Percentiles rank a stretch among this genome's conserved stretches.
phyloP scores from a whole-genome alignment of 768 basidiomycete species.

The Termitomyces sp. region DNA sequence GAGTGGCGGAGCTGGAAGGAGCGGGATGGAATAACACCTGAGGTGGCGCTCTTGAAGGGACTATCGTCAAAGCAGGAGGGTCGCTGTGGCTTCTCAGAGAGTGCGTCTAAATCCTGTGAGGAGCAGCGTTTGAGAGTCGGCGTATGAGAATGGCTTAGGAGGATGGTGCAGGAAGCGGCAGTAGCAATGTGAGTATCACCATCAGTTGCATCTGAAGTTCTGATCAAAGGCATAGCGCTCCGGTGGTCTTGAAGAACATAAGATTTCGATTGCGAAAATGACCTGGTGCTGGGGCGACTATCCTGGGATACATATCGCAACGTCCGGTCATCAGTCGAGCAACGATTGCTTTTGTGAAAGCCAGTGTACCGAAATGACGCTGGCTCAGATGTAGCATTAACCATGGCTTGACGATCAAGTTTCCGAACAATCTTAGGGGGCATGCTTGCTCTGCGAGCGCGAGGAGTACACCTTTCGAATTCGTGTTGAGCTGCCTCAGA shows the following conservation, averaged over 20 bases:
- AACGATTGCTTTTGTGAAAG: neutral
- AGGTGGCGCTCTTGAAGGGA: neutral
- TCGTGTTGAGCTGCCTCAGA: slow-evolving; percentile 33
- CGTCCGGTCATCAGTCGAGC: neutral
- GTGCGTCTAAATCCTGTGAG: neutral
- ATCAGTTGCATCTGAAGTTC: neutral
- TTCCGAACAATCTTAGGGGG: slow-evolving; percentile 20
- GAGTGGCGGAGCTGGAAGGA: slow-evolving; percentile 6
- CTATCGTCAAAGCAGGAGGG: slow-evolving; percentile 6
- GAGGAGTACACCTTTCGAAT: slow-evolving; percentile 33
- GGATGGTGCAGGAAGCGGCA: slow-evolving; percentile 9
- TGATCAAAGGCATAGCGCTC: neutral
- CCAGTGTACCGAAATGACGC: neutral
- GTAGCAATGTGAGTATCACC: slow-evolving; percentile 9
- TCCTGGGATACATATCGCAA: neutral
- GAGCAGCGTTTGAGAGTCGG: neutral
- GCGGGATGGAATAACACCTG: neutral
- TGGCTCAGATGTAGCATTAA: neutral
- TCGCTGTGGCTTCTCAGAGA: slow-evolving; percentile 1
- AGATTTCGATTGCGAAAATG: neutral
- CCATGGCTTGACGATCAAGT: neutral
- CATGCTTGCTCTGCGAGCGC: slow-evolving; percentile 28
- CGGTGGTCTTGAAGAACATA: neutral
- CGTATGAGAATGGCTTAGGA: neutral
- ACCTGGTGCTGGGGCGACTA: neutral